Evolutionary conservation across 2,329 filamentous ascomycete genomes (phyloP), one percentile per base, ranked within the genome.

Genomic region (Byssochlamys sp.): DNA sequence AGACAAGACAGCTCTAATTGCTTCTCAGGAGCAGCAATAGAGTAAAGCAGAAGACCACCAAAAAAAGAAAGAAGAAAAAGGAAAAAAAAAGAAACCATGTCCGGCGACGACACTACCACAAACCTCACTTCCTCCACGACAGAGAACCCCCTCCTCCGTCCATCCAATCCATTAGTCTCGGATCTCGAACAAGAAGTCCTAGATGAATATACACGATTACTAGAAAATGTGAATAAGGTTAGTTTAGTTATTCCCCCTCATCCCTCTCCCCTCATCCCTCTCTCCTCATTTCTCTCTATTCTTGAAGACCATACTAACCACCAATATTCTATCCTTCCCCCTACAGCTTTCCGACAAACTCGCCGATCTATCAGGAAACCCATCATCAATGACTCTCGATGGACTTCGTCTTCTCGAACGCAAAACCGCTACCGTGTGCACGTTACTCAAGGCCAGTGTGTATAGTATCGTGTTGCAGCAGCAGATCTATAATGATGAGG

Each of bases 401-500:
- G 87, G 89, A 7, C 80, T 99, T 65, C 81, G 94, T 56, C 86
- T 91, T 50, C 79, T 99, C 56, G 94, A 99, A 79, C 82, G 94
- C 66, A 96, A 97, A 80, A 96, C 92, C 50, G 91, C 90, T 64
- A 79, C 96, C 56, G 92, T 96, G 25, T 97, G 95, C 74, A 99
- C 94, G 61, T 76, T 97, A 70, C 81, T 99, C 70, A 99, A 99
- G 79, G 92, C 94, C 19, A 97, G 92, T 73, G 94, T 99, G 62
- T 99, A 99, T 77, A 95, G 89, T 71, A 99, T 99, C 77, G 91
- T 99, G 60, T 74, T 99, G 78, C 92, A 99, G 81, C 92, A 97
- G 81, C 90, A 97, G 81, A 90, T 95, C 67, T 86, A 87, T 61
- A 89, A 86, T 74, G 88, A 73, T 65, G 69, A 61, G 58, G 63